These are phyloP conservation scores for Rhodotorula diobovata DNA, from an alignment of 768 basidiomycete genomes.

Conservation along the genomic window DNA sequence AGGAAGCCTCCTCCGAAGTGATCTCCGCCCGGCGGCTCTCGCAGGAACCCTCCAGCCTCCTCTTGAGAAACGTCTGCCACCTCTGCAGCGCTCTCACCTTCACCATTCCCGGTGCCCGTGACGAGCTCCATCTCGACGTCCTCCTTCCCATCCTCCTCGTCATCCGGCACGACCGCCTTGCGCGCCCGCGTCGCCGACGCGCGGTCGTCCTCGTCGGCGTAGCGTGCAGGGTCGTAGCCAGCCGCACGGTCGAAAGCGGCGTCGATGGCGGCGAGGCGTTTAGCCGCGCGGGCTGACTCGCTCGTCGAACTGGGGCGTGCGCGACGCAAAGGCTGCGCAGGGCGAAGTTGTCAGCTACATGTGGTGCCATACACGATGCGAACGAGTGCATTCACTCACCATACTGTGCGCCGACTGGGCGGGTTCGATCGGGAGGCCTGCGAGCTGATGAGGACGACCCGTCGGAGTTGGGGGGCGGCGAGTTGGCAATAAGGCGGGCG, in stretches of 20 bases:
- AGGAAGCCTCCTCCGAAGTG: neutral
- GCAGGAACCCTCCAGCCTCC: slow-evolving; percentile 4
- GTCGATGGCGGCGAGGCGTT: slow-evolving; percentile 28
- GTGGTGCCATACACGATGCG: too few species aligned
- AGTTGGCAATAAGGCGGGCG: too few species aligned
- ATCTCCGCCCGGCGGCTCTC: neutral
- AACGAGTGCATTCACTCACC: neutral
- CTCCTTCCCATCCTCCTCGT: slow-evolving; percentile 17
- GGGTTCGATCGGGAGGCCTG: too few species aligned
- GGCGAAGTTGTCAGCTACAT: neutral
- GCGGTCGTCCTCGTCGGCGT: neutral
- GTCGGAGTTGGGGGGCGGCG: too few species aligned
- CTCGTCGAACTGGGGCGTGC: neutral
- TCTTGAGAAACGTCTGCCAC: too few species aligned
- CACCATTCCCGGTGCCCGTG: neutral
- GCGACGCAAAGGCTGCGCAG: neutral
- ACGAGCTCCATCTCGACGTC: slow-evolving; percentile 22
- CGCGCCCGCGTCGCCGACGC: neutral
- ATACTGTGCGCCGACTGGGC: neutral
- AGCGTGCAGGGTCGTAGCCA: neutral
- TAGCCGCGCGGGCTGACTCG: neutral
- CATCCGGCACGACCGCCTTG: slow-evolving; percentile 15
- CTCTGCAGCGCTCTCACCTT: neutral
- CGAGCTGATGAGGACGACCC: too few species aligned
- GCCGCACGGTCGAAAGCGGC: slow-evolving; percentile 31